phyloP scores from a whole-genome alignment of 2,329 filamentous ascomycete species.

The Xylariaceae sp. region DNA sequence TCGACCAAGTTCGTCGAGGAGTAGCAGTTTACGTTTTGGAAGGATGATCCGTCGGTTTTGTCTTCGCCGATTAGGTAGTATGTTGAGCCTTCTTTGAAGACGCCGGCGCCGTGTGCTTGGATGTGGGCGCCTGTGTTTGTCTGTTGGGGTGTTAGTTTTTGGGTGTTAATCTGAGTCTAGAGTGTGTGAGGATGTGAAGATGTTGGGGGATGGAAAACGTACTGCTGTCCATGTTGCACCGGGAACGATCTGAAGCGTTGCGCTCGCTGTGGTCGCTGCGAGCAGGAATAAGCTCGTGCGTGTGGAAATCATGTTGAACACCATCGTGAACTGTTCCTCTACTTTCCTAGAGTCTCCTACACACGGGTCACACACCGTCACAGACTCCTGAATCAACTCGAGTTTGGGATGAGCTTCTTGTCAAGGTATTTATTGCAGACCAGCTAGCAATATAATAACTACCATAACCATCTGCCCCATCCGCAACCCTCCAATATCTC shows the following conservation, averaged over 20 bases:
- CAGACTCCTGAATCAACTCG: no score
- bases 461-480: no score
- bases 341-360: not conserved
- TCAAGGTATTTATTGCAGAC: not conserved
- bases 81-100: conserved; percentile 52
- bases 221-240: conserved; percentile 29
- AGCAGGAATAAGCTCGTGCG: conserved; percentile 21
- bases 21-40: conserved; percentile 64
- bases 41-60: conserved; percentile 56
- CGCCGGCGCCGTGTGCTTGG: conserved; percentile 61
- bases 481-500: no score
- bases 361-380: no score
- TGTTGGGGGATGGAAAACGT: no score
- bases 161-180: no score
- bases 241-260: conserved; percentile 29
- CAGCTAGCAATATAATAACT: no score
- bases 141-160: no score
- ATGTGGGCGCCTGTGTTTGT: conserved; percentile 42
- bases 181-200: no score
- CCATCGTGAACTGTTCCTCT: conserved; percentile 13
- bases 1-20: conserved; percentile 56
- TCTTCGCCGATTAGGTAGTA: conserved; percentile 69
- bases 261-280: conserved; percentile 22
- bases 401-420: no score
- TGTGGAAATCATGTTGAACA: conserved; percentile 3